A percentile compares a stretch with the other conserved stretches of the same genome.
These are phyloP conservation scores for Osmanthus fragrans DNA, from an alignment of 257 asterid genomes.

Conservation along the genomic window DNA sequence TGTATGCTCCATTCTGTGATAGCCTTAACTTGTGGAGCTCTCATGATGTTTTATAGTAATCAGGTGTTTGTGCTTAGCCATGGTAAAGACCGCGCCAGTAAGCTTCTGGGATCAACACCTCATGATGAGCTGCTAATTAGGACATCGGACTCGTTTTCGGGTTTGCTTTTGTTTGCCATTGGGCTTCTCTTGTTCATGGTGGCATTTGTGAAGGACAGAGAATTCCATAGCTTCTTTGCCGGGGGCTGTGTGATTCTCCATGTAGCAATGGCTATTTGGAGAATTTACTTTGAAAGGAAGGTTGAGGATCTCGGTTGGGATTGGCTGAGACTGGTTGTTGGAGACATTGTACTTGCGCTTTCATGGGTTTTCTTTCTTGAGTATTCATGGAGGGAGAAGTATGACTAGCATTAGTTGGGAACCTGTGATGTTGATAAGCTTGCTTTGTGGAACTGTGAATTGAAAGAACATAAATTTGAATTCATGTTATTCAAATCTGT, in stretches of 20 bases:
- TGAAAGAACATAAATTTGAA: too few relatives aligned
- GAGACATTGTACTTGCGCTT: slow-evolving; percentile 65
- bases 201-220: slow-evolving; percentile 85
- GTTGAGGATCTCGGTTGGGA: slow-evolving; percentile 83
- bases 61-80: slow-evolving; percentile 72
- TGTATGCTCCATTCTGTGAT: slow-evolving; percentile 73
- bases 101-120: slow-evolving; percentile 79
- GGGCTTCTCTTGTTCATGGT: slow-evolving; percentile 89
- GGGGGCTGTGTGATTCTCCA: slow-evolving; percentile 82
- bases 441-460: too few relatives aligned
- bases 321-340: slow-evolving; percentile 80
- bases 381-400: slow-evolving; percentile 93
- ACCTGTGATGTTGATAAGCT: too few relatives aligned
- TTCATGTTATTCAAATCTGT: too few relatives aligned
- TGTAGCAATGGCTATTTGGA: slow-evolving; percentile 82
- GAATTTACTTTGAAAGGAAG: slow-evolving; percentile 77
- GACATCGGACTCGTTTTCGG: slow-evolving; percentile 50
- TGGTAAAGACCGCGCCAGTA: slow-evolving; percentile 77
- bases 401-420: slow-evolving; percentile 45
- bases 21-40: slow-evolving; percentile 74
- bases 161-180: slow-evolving; percentile 49
- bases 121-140: slow-evolving; percentile 82
- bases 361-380: slow-evolving; percentile 85
- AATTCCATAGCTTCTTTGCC: slow-evolving; percentile 76
- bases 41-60: slow-evolving; percentile 80